Base-by-base conservation (phyloP, 108 stramenopile genomes). In the Licmophora abbreviata region DNA sequence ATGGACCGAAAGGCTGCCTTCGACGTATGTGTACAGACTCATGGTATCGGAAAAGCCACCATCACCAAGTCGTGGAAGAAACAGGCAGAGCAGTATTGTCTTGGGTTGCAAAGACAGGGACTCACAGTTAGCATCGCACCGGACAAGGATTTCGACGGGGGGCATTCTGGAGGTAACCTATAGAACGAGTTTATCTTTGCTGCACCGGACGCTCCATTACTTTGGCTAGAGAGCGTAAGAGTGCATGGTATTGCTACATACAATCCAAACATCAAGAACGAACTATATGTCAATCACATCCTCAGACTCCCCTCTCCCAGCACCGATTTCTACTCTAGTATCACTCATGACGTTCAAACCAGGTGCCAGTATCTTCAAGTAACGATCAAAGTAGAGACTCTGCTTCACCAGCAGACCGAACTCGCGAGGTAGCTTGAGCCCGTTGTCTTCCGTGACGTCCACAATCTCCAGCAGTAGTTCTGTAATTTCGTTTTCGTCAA, bases 371-470 rank as follows among this genome's bases (percentile, higher is more conserved):
- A 95, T 87, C 54, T 89, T 92, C 23, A 94, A 59, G 61, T 97
- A 97, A 12, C 96, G 74, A 69, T 96, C 96, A 67, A 97, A 97
- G 57, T 97, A 97, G 24, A 97, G 65, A 42, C 81, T 84, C 67
- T 97, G 96, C 74, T 97, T 97, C 47, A 96, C 92, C 8, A 97
- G 73, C 51, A 97, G 57, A 31, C 96, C 96, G 51, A 97, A 96
- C 43, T 97, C 95, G 9, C 96, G 66, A 1, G 96, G 96, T 0
- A 97, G 77, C 64, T 93, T 94, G 50, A 97, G 53, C 14, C 94
- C 94, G 52, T 96, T 96, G 44, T 82, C 68, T 58, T 93, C 91
- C 1, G 96, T 92, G 17, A 96, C 88, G 5, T 73, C 77, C 3
- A 97, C 95, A 54, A 95, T 68, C 35, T 89, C 83, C 6, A 95